Evolutionary conservation across 495 filamentous ascomycete genomes (phyloP).

Genomic region (Xylaria nigripes): DNA sequence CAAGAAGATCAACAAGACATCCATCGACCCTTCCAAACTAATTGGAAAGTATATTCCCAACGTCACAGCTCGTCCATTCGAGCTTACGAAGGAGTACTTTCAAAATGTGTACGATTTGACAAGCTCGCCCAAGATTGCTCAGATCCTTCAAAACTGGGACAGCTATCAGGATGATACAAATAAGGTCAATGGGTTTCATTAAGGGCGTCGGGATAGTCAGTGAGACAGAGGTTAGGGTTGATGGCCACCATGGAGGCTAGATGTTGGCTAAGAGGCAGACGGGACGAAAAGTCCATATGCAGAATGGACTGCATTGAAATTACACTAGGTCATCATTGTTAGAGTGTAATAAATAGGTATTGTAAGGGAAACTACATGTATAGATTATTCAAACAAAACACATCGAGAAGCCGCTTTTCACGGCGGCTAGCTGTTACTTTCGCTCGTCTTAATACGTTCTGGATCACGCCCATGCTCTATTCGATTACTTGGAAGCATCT

Average conservation of each 20-base stretch:
- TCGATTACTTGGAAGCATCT: no score
- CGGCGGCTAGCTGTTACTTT: neutral
- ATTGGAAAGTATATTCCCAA: conserved; percentile 99
- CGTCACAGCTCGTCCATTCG: conserved; percentile 90
- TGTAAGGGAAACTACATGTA: neutral
- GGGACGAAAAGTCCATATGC: neutral
- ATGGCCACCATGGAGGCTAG: conserved; percentile 10
- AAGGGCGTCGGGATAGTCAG: conserved; percentile 19
- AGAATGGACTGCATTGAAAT: neutral
- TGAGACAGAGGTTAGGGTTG: conserved; percentile 14
- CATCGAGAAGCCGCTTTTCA: neutral
- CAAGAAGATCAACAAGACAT: conserved; percentile 99
- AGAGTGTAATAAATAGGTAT: neutral
- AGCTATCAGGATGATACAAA: conserved; percentile 45
- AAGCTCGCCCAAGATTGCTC: conserved; percentile 83
- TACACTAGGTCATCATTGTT: neutral
- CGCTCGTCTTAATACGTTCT: neutral
- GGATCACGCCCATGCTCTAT: neutral
- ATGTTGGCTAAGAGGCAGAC: neutral
- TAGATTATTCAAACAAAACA: neutral
- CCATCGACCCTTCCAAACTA: conserved; percentile 91
- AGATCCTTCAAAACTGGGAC: conserved; percentile 80
- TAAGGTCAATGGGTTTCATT: conserved; percentile 19
- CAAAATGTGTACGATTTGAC: conserved; percentile 94
- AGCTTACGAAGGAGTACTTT: conserved; percentile 96